Percentiles rank a stretch among this genome's conserved stretches.
These are phyloP conservation scores for Tylopilus sp. DNA, from an alignment of 768 basidiomycete genomes.

Conservation along the genomic window DNA sequence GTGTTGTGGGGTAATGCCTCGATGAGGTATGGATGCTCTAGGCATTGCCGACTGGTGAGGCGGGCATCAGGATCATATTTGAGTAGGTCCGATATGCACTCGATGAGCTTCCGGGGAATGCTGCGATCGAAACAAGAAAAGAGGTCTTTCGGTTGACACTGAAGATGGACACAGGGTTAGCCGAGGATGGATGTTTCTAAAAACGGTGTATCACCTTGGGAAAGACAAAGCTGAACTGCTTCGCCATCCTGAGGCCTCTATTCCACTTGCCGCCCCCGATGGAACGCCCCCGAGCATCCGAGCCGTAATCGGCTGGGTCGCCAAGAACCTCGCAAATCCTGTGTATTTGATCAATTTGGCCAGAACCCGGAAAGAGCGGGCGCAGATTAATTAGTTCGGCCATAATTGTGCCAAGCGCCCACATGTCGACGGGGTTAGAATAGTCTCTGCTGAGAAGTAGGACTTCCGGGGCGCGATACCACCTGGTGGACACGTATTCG, in stretches of 20 bases:
- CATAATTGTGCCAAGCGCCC: slow-evolving; percentile 98
- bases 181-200: neutral
- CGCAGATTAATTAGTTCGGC: slow-evolving; percentile 93
- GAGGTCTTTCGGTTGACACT: slow-evolving; percentile 67
- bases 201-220: slow-evolving; percentile 60
- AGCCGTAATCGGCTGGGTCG: slow-evolving; percentile 84
- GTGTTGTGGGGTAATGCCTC: slow-evolving; percentile 71
- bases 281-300: slow-evolving; percentile 61
- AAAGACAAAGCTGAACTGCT: slow-evolving; percentile 81
- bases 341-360: slow-evolving; percentile 89
- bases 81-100: slow-evolving; percentile 89
- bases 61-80: slow-evolving; percentile 89
- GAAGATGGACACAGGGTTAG: slow-evolving; percentile 7
- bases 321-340: slow-evolving; percentile 92
- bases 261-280: slow-evolving; percentile 89
- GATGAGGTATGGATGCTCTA: slow-evolving; percentile 85
- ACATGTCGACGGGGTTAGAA: slow-evolving; percentile 97
- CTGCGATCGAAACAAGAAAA: slow-evolving; percentile 72
- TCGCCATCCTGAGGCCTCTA: slow-evolving; percentile 83
- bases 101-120: slow-evolving; percentile 77
- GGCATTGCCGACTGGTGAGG: slow-evolving; percentile 81
- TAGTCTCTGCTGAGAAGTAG: slow-evolving; percentile 89
- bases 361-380: slow-evolving; percentile 91
- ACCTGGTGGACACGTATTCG: slow-evolving; percentile 98
- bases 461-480: slow-evolving; percentile 99